phyloP scores from a whole-genome alignment of 1,139 yeast genomes.

The Pichia sp. region DNA sequence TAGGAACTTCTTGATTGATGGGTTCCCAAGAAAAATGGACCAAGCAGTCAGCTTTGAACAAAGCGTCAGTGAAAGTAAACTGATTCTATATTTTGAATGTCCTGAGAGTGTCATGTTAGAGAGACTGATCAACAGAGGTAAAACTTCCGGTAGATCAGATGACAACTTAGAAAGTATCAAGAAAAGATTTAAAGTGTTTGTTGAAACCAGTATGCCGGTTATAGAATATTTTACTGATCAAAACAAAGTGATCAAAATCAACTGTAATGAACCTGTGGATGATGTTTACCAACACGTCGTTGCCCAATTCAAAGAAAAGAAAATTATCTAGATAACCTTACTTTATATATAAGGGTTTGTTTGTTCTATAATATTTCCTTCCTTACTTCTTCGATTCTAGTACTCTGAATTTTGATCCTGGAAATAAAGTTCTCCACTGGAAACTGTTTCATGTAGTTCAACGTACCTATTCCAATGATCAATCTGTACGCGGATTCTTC shows the following conservation, averaged over 20 bases:
- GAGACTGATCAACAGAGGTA: constrained; percentile 83
- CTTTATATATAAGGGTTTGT: too few species aligned
- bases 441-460: constrained; percentile 8
- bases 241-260: constrained; percentile 68
- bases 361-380: too few species aligned
- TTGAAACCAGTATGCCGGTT: constrained; percentile 92
- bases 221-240: constrained; percentile 74
- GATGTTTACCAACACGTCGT: constrained; percentile 68
- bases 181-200: constrained; percentile 79
- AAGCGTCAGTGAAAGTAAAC: constrained; percentile 62
- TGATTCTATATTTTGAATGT: constrained; percentile 88
- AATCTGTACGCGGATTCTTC: constrained; percentile 51
- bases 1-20: constrained; percentile 72
- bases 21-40: constrained; percentile 98
- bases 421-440: too few species aligned
- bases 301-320: constrained; percentile 43
- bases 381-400: too few species aligned
- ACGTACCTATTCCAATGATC: constrained; percentile 46
- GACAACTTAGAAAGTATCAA: constrained; percentile 87
- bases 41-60: constrained; percentile 91
- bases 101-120: constrained; percentile 84
- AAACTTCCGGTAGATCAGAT: constrained; percentile 89
- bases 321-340: constrained; percentile 11
- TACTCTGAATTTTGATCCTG: too few species aligned
- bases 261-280: constrained; percentile 76